Base-by-base conservation (phyloP, 495 filamentous ascomycete species). In the Filosporella fistucella region DNA sequence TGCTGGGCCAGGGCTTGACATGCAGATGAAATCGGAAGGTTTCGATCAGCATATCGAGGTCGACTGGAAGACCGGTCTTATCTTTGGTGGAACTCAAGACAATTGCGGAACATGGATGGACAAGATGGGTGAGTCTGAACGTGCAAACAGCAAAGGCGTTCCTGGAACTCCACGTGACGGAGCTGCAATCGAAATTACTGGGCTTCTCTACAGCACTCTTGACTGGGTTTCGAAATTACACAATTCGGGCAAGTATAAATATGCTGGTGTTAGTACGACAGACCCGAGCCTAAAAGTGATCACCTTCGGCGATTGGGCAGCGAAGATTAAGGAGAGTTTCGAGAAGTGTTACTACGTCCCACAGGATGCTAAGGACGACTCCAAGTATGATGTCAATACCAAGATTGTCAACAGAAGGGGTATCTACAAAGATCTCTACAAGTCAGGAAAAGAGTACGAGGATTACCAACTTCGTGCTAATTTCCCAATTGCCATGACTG, bases 101-200 rank as follows among this genome's bases (percentile, higher is more conserved):
- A 99, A 99, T 61, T 99, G 94, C 57, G 94, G 94, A 44, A 99
- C 94, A 4, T 99, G 94, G 94, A 95, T 96, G 85, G 94, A 99
- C 69, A 99, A 99, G 75, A 99, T 97, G 93, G 94, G 94, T n/a
- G 94, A 99, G 65, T 95, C 88, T 47, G 78, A 86, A 45, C 87
- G 82, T 47, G 94, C 94, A 18, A 83, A 86, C 29, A 94, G 81
- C 58, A 97, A 96, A 70, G 94, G 94, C 42, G 69, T 93, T n/a
- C 94, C 94, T 0, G 94, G 90, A 2, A 97, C 94, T 21, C 94
- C 94, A 28, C 80, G 94, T 58, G 94, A 99, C 67, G 94, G 94
- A 17, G 89, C 94, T 17, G 86, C 94, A 9, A 77, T 97, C 51
- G 94, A 99, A 64, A 96, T 97, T 58, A 96, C 80, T 3, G 94